Evolutionary conservation across 78 protist genomes (phyloP).

Genomic region (slime mould (Dictyostelium discoideum)): DNA sequence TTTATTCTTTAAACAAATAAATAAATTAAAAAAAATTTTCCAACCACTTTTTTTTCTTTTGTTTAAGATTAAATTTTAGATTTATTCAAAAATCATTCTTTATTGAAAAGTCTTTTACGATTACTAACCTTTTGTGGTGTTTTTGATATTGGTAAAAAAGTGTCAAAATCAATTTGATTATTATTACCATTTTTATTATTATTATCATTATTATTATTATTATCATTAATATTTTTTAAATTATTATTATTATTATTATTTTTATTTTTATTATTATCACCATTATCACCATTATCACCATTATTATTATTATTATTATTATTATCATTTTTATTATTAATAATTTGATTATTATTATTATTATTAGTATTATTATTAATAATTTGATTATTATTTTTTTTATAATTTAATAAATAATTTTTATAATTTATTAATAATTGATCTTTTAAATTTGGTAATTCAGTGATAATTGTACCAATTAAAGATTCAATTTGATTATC

Average conservation of each 20-base stretch:
- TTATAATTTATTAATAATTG: not conserved
- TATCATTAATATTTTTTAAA: not conserved
- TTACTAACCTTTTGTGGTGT: not conserved
- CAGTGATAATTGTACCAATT: conserved; percentile 19
- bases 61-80: not conserved
- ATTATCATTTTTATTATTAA: not conserved
- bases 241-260: not conserved
- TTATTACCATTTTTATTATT: not conserved
- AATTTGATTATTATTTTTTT: not conserved
- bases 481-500: conserved; percentile 46
- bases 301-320: not conserved
- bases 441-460: not conserved
- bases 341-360: not conserved
- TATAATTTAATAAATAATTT: not conserved
- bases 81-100: not conserved
- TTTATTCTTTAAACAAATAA: not conserved
- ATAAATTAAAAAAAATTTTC: not conserved
- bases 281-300: too few species aligned
- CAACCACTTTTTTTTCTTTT: not conserved
- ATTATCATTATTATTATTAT: not conserved
- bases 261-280: not conserved
- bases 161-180: not conserved
- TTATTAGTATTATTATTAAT: not conserved
- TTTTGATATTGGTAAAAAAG: not conserved
- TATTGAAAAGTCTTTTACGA: not conserved